A percentile compares a stretch with the other conserved stretches of the same genome.
Evolutionary conservation across 192 early-diverging fungal genomes (phyloP).

Genomic region (Coemansia sp.): DNA sequence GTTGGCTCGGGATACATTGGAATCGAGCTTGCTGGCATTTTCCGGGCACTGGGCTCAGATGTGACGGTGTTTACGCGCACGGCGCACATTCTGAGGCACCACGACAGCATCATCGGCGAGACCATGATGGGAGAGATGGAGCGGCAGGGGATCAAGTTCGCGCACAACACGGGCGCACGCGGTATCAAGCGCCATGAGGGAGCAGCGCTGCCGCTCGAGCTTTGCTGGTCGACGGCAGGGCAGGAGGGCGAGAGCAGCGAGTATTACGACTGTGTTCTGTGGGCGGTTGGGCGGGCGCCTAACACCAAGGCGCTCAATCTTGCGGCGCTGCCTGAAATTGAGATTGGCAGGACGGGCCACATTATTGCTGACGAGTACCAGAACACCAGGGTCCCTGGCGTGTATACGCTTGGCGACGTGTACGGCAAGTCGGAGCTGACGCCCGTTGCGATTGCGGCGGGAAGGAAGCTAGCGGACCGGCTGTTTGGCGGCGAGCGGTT

Average conservation of each 20-base stretch:
- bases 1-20: constrained; percentile 95
- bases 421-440: constrained; percentile 90
- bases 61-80: constrained; percentile 85
- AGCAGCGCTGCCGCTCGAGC: constrained; percentile 56
- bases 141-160: constrained; percentile 77
- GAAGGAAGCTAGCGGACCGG: constrained; percentile 83
- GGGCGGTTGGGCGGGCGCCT: constrained; percentile 87
- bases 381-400: constrained; percentile 63
- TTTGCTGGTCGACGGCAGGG: constrained; percentile 38
- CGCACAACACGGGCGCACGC: constrained; percentile 60
- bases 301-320: constrained; percentile 72
- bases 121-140: constrained; percentile 74
- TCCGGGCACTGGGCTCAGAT: constrained; percentile 81
- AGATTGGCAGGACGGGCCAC: constrained; percentile 64
- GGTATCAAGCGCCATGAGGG: constrained; percentile 59
- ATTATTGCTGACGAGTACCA: constrained; percentile 87
- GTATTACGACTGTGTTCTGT: constrained; percentile 82
- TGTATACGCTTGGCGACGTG: constrained; percentile 94
- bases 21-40: constrained; percentile 92
- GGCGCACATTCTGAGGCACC: constrained; percentile 76
- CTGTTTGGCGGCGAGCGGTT: constrained; percentile 80
- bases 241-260: constrained; percentile 23
- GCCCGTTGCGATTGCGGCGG: constrained; percentile 96
- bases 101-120: constrained; percentile 81
- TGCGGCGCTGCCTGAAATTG: constrained; percentile 58